These are phyloP conservation scores for Torulaspora maleeae DNA, from an alignment of 805 yeast species.

Conservation along the genomic window DNA sequence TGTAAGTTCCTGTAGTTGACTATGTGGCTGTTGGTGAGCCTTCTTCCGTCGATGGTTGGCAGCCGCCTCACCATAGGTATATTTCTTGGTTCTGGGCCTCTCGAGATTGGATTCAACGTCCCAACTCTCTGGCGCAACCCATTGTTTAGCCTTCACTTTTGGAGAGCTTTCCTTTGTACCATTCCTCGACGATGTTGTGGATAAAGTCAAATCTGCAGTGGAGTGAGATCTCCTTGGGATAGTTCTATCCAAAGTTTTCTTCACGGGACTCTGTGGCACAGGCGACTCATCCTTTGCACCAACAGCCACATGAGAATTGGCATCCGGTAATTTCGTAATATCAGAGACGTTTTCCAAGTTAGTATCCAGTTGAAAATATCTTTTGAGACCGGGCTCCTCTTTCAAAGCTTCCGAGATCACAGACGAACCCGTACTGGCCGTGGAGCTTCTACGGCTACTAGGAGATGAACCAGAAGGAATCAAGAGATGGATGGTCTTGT, in stretches of 20 bases:
- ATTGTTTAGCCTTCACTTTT: conserved; percentile 22
- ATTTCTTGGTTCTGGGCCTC: conserved; percentile 17
- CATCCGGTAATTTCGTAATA: conserved; percentile 20
- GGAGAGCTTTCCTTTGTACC: conserved; percentile 2
- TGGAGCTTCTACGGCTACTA: conserved; percentile 10
- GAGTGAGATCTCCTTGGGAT: background rate
- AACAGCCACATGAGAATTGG: background rate
- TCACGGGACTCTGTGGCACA: background rate
- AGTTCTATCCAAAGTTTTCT: background rate
- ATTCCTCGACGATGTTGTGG: background rate
- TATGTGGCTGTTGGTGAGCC: background rate
- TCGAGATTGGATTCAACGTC: conserved; percentile 42
- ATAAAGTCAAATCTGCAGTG: background rate
- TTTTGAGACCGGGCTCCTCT: background rate
- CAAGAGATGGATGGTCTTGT: conserved; percentile 2
- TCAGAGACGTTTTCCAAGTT: conserved; percentile 30
- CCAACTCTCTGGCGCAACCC: conserved; percentile 63
- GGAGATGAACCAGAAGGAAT: conserved; percentile 8
- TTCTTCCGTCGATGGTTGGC: conserved; percentile 8
- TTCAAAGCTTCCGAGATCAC: background rate
- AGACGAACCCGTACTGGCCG: conserved; percentile 5
- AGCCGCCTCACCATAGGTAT: conserved; percentile 1
- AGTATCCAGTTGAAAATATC: conserved; percentile 28
- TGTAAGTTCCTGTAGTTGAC: no score
- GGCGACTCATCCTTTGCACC: background rate